Evolutionary conservation across 2,329 filamentous ascomycete species (phyloP).

Genomic region (Diaporthe sp.): DNA sequence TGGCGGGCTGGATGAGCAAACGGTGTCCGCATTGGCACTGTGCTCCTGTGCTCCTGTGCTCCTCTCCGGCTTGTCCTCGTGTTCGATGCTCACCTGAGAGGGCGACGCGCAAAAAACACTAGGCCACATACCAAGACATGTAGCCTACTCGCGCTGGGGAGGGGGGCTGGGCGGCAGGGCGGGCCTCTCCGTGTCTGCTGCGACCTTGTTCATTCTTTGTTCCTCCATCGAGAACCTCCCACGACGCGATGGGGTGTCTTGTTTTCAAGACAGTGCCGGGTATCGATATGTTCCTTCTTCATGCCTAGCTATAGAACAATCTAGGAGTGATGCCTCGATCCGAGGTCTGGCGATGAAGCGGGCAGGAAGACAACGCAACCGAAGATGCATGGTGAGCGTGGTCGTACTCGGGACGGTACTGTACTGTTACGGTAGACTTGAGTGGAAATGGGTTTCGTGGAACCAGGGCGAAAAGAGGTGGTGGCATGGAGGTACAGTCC

Average conservation of each 20-base stretch:
- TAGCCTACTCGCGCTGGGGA: not conserved
- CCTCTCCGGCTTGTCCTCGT: slow-evolving; percentile 26
- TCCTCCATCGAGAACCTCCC: not conserved
- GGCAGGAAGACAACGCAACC: not conserved
- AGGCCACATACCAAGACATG: slow-evolving; percentile 11
- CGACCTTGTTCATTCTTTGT: not conserved
- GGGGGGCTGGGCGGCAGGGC: not conserved
- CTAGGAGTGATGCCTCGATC: not conserved
- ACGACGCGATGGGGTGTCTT: not conserved
- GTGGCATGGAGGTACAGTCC: not conserved
- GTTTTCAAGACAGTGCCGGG: not conserved
- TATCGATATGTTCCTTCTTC: not conserved
- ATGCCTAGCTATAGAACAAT: not conserved
- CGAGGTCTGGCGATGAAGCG: not conserved
- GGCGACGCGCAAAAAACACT: slow-evolving; percentile 17
- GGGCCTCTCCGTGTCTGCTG: not conserved
- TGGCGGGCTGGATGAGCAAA: slow-evolving; percentile 13
- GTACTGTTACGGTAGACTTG: not conserved
- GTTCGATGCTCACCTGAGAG: slow-evolving; percentile 25
- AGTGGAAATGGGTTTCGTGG: not conserved
- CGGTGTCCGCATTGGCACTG: slow-evolving; percentile 25
- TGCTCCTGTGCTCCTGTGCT: slow-evolving; percentile 28
- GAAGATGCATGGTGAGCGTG: too few relatives aligned
- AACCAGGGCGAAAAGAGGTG: not conserved
- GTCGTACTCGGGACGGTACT: too few relatives aligned